Base-by-base conservation (phyloP, 495 filamentous ascomycete species). In the Articulospora tetracladia region DNA sequence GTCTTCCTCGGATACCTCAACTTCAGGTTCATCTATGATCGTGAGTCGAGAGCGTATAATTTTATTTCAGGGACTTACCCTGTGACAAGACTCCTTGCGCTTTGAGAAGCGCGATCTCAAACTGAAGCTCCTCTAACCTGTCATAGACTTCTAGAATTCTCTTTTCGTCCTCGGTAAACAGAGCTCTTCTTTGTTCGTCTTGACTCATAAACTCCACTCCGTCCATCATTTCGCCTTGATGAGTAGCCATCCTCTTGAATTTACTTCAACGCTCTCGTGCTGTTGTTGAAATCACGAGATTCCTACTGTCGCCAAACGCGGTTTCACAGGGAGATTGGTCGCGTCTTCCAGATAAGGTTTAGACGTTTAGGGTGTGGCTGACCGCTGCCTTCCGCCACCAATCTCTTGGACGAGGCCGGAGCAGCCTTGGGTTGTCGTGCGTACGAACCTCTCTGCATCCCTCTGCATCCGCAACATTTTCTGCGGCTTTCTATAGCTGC, bases 71-170 rank as follows among this genome's bases (percentile, higher is more conserved):
- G 17, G 8, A 49, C 30, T 12, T 63, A 70, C 68, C 58, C 48
- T 66, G 69, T 62, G 55, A 69, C 64, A 58, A 71, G 59, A 46
- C 66, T 44, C 39, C 68, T 55, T 76, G 82, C 66, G 85, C 83
- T 72, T 83, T 78, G 6, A 91, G 70, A 17, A 92, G 72, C 25
- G 83, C 84, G 27, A 85, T 83, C 71, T 93, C 85, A 28, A 92
- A 75, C 63, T 83, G 81, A 53, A 91, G 77, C 68, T 90, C 81
- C 62, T 89, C 84, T 44, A 90, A 72, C 61, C 80, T 79, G 66
- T 90, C 82, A 68, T 88, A 88, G 39, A 92, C 79, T 48, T 82
- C 81, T 32, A 93, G 73, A 34, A 88, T 77, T 49, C 75, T 73
- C 55, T 76, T 72, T 71, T 94, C 90, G 46, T 77, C 71, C 27